phyloP scores from a whole-genome alignment of 129 eudicot species.

The Chrysanthemum seticuspe region DNA sequence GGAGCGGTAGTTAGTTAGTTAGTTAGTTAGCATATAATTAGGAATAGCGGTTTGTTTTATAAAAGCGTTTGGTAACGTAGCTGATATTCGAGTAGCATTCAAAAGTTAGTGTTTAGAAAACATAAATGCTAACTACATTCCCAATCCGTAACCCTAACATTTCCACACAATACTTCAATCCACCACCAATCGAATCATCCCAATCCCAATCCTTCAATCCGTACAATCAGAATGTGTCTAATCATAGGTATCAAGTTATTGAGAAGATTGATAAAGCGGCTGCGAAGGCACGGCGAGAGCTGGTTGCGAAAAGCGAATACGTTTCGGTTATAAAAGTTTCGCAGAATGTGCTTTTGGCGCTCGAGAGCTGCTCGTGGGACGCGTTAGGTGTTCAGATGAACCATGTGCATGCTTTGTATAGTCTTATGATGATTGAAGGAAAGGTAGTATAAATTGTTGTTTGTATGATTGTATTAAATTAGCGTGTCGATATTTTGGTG shows the following conservation, averaged over 20 bases:
- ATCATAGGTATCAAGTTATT: not conserved
- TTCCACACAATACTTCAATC: conserved; percentile 1
- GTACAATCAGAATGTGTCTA: not conserved
- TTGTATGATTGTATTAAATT: too few species aligned
- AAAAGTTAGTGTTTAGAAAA: not conserved
- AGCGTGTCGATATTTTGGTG: too few species aligned
- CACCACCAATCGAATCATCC: not conserved
- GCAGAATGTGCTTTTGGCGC: conserved; percentile 46
- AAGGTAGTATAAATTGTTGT: conserved; percentile 38
- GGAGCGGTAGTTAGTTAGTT: too few species aligned
- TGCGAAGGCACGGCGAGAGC: conserved; percentile 39
- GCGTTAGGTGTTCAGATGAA: conserved; percentile 67
- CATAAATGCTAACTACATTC: conserved; percentile 10
- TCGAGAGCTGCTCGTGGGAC: conserved; percentile 70
- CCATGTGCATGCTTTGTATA: conserved; percentile 50
- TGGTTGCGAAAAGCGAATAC: conserved; percentile 45
- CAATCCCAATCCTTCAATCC: conserved; percentile 6
- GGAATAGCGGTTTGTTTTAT: too few species aligned
- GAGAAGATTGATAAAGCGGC: conserved; percentile 56
- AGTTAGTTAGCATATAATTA: too few species aligned
- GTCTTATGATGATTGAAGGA: conserved; percentile 35
- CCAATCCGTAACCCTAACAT: conserved; percentile 9
- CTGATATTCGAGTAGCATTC: too few species aligned
- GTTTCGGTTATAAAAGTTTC: conserved; percentile 72
- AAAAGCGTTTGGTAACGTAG: too few species aligned